Evolutionary conservation across 2,329 filamentous ascomycete species (phyloP), one percentile per base, ranked within the genome.

Genomic region (Penicillium sp.): DNA sequence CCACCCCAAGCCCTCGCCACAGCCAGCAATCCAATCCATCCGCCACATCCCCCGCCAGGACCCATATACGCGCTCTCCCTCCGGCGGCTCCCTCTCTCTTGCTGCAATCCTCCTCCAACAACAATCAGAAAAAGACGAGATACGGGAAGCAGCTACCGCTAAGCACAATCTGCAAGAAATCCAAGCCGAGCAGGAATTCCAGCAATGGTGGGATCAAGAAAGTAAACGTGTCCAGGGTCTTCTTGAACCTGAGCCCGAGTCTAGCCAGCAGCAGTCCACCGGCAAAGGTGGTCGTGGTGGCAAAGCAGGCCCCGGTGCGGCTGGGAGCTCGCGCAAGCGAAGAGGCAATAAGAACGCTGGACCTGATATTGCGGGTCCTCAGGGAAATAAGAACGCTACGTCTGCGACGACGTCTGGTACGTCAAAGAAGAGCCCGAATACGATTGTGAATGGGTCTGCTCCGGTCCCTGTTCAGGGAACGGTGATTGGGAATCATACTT

Each of bases 111-210:
- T 98, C 14, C 88, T 88, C 7, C 88, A 96, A 71, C 93, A 99
- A 77, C 87, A 89, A 74, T 87, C 87, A 8, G 93, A 97, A 73
- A 95, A 96, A 72, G 87, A 92, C 59, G 85, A 87, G 19, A 88
- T 96, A 62, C 89, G 87, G 56, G 93, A 97, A 73, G 92, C 93
- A 0, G 88, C 88, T 11, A 79, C 75, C 14, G 91, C 93, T 2
- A 97, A 96, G 78, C 86, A 94, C 58, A 95, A 91, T 65, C 80
- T 99, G 33, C 89, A 96, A 71, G 95, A 98, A 65, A 99, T 99
- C 61, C 95, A 99, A 75, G 88, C 95, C 66, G 95, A 99, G 77
- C 95, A 99, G 73, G 92, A 92, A 55, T 99, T 99, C 74, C 92
- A 97, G 73, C 89, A 96, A 74, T 78, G 76, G 76, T 77, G 75